These are phyloP conservation scores for Penicillium pancosmium DNA, from an alignment of 495 filamentous ascomycete genomes.

Conservation along the genomic window DNA sequence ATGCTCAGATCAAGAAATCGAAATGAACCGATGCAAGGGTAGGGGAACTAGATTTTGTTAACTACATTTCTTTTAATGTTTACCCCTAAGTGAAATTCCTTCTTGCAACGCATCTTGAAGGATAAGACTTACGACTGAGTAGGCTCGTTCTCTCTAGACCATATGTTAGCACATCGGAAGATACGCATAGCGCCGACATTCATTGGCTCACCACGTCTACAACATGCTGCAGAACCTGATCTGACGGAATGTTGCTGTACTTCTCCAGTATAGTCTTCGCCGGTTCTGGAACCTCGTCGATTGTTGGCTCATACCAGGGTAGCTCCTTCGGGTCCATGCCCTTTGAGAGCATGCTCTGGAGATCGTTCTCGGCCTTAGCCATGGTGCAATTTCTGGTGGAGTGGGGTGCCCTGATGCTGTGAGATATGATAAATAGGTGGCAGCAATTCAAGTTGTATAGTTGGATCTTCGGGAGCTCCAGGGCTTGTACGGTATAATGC, in stretches of 20 bases:
- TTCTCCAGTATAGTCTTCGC: conserved; percentile 43
- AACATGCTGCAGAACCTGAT: conserved; percentile 50
- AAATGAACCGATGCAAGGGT: conserved; percentile 57
- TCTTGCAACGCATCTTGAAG: not conserved
- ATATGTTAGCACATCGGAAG: not conserved
- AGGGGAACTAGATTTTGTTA: conserved; percentile 34
- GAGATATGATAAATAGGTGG: not conserved
- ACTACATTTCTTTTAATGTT: not conserved
- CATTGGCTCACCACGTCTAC: conserved; percentile 41
- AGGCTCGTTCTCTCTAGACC: conserved; percentile 23
- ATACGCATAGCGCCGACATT: not conserved
- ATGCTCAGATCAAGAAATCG: conserved; percentile 52
- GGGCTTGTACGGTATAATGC: not conserved
- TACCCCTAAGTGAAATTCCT: not conserved
- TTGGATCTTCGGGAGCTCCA: no score
- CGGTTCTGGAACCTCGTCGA: conserved; percentile 22
- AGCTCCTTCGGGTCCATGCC: conserved; percentile 13
- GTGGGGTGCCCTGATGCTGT: not conserved
- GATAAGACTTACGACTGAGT: conserved; percentile 21
- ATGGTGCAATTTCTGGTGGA: conserved; percentile 3
- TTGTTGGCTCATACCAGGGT: conserved; percentile 23
- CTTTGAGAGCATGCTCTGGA: conserved; percentile 16
- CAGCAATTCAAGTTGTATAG: not conserved
- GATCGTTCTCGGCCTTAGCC: conserved; percentile 19
- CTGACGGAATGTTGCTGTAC: conserved; percentile 49